A percentile compares a stretch with the other conserved stretches of the same genome.
phyloP scores from a whole-genome alignment of 1,139 yeast species.

The Pneumocystis oryctolagi region DNA sequence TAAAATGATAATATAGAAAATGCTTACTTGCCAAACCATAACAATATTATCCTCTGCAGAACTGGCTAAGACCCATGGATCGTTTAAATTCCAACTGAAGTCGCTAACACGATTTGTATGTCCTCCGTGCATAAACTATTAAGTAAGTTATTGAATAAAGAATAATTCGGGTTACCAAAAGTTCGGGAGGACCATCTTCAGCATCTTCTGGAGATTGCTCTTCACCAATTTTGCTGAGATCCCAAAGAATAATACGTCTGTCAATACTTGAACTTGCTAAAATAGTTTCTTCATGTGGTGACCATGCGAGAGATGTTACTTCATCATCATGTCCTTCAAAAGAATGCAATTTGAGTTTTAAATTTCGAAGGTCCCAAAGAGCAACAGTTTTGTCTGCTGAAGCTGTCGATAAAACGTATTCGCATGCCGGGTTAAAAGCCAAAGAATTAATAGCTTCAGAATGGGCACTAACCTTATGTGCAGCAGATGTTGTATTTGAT shows the following conservation, averaged over 20 bases:
- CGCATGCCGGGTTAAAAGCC: slow-evolving; percentile 45
- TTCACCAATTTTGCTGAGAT: slow-evolving; percentile 32
- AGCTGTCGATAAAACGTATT: slow-evolving; percentile 51
- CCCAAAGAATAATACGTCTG: slow-evolving; percentile 56
- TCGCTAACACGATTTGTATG: slow-evolving; percentile 83
- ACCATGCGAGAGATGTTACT: slow-evolving; percentile 66
- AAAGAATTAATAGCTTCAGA: slow-evolving; percentile 46
- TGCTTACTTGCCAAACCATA: slow-evolving; percentile 51
- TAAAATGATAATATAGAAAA: slow-evolving; percentile 31
- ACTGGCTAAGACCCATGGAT: slow-evolving; percentile 64
- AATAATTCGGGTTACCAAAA: slow-evolving; percentile 17
- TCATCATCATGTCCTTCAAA: slow-evolving; percentile 42
- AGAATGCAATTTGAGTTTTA: slow-evolving; percentile 20
- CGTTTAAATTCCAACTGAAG: slow-evolving; percentile 70
- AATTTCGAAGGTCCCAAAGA: slow-evolving; percentile 55
- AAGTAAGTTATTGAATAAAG: not conserved
- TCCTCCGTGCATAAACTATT: slow-evolving; percentile 66
- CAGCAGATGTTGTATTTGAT: slow-evolving; percentile 16
- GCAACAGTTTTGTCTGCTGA: slow-evolving; percentile 44
- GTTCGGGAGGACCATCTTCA: slow-evolving; percentile 28
- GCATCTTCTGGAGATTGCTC: slow-evolving; percentile 30
- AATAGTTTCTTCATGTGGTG: slow-evolving; percentile 43
- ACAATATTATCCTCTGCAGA: slow-evolving; percentile 81
- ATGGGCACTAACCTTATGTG: slow-evolving; percentile 26
- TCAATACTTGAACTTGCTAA: slow-evolving; percentile 66